These are phyloP conservation scores for Fusarium longipes DNA, from an alignment of 2,329 filamentous ascomycete species.

Conservation along the genomic window DNA sequence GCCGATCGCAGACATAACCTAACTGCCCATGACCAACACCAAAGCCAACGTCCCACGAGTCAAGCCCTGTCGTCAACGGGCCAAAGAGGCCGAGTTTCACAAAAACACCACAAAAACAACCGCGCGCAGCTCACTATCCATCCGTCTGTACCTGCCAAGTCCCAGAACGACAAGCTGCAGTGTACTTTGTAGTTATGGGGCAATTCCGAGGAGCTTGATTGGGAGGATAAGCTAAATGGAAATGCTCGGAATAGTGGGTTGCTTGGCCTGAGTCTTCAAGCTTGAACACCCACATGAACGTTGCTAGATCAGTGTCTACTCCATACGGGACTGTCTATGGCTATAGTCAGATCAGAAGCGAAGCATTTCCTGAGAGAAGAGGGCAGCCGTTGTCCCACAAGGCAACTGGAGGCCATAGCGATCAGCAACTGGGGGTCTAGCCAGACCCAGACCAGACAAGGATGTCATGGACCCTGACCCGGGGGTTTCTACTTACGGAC, in stretches of 20 bases:
- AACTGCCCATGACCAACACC: neutral
- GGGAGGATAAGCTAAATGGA: neutral
- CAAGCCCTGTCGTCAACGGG: constrained; percentile 9
- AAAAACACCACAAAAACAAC: neutral
- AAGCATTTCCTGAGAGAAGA: constrained; percentile 17
- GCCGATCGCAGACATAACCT: constrained; percentile 25
- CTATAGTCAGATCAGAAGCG: constrained; percentile 10
- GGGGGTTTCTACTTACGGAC: constrained; percentile 27
- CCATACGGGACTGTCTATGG: neutral
- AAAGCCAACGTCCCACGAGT: constrained; percentile 4
- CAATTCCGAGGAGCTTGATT: neutral
- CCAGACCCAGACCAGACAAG: no score
- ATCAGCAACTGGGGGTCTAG: constrained; percentile 27
- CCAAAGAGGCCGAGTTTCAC: constrained; percentile 14
- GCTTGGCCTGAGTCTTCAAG: neutral
- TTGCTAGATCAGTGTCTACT: neutral
- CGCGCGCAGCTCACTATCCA: neutral
- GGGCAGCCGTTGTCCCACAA: constrained; percentile 20
- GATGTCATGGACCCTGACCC: constrained; percentile 16
- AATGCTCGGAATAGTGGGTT: neutral
- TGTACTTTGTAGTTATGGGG: neutral
- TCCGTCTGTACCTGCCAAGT: constrained; percentile 35
- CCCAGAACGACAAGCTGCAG: neutral
- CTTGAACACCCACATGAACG: neutral
- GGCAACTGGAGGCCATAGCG: constrained; percentile 15